Evolutionary conservation across 495 filamentous ascomycete species (phyloP).

Genomic region (Penicillium malachiteum): DNA sequence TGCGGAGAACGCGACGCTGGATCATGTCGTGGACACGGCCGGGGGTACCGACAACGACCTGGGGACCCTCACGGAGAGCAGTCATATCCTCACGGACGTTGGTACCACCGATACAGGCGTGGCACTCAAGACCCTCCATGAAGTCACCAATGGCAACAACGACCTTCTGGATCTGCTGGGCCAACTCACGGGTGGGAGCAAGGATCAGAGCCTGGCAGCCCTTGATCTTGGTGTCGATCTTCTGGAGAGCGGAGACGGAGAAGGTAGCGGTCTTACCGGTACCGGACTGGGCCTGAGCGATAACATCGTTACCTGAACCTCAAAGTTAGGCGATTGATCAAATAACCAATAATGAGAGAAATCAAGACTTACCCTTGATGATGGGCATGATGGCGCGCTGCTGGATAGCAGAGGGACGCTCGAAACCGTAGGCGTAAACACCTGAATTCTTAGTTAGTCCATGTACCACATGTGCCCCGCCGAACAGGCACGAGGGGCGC

Average conservation of each 20-base stretch:
- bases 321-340: conserved; percentile 10
- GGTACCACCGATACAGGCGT: conserved; percentile 98
- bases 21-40: conserved; percentile 99
- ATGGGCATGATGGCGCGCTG: conserved; percentile 99
- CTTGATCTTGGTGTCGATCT: conserved; percentile 91
- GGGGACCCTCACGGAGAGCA: conserved; percentile 90
- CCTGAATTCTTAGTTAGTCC: conserved; percentile 53
- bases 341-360: conserved; percentile 20
- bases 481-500: conserved; percentile 7
- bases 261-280: conserved; percentile 99
- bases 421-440: conserved; percentile 99
- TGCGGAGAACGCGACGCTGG: conserved; percentile 89
- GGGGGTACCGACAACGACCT: conserved; percentile 95
- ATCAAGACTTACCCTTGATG: conserved; percentile 82
- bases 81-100: conserved; percentile 97
- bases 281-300: conserved; percentile 98
- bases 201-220: conserved; percentile 95
- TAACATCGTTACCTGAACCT: conserved; percentile 87
- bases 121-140: conserved; percentile 94
- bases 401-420: conserved; percentile 98
- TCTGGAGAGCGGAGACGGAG: conserved; percentile 97
- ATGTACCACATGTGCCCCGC: conserved; percentile 23
- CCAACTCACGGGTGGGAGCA: conserved; percentile 94
- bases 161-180: conserved; percentile 98
- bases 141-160: conserved; percentile 98